phyloP scores from a whole-genome alignment of 1,139 yeast genomes.

The Kodamaea arcana region DNA sequence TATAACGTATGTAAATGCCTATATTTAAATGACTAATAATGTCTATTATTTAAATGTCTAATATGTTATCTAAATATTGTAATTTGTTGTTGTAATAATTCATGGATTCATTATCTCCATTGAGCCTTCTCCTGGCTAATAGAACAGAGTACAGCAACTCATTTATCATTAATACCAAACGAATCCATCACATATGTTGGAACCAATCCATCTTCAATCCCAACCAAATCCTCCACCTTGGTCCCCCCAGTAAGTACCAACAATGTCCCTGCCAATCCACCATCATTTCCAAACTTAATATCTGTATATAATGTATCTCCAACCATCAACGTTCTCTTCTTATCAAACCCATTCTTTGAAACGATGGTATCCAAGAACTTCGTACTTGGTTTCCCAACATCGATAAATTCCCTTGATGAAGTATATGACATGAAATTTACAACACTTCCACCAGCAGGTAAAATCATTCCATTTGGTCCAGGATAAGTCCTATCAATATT shows the following conservation, averaged over 20 bases:
- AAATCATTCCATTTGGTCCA: conserved; percentile 33
- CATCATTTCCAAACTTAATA: conserved; percentile 43
- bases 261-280: conserved; percentile 28
- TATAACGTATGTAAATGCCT: no score
- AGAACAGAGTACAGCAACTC: conserved; percentile 8
- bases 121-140: neutral
- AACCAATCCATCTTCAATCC: conserved; percentile 17
- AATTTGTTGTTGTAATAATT: no score
- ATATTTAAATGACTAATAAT: no score
- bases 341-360: conserved; percentile 24
- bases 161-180: no score
- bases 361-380: conserved; percentile 29
- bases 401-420: conserved; percentile 27
- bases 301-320: conserved; percentile 46
- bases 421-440: conserved; percentile 39
- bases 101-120: no score
- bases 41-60: no score
- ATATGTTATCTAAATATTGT: no score
- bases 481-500: conserved; percentile 42
- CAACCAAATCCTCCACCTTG: conserved; percentile 17
- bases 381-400: conserved; percentile 39
- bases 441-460: conserved; percentile 44
- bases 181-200: conserved; percentile 31
- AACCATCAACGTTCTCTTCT: conserved; percentile 31
- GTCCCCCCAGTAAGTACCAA: conserved; percentile 40